These are phyloP conservation scores for Jackrogersella multiformis DNA, from an alignment of 495 filamentous ascomycete species.

Conservation along the genomic window DNA sequence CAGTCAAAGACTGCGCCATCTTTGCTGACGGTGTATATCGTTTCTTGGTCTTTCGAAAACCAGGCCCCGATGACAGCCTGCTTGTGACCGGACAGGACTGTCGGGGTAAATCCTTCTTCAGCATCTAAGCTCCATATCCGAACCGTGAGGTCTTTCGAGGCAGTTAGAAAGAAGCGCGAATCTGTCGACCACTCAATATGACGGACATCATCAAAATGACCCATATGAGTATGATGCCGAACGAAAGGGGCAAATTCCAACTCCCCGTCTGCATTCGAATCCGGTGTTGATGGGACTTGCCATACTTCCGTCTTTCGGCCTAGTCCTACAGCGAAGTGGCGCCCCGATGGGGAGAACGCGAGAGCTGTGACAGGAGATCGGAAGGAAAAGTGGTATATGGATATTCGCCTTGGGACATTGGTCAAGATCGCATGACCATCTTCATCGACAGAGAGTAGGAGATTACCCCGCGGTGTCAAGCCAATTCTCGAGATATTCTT, in stretches of 20 bases:
- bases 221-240: constrained; percentile 81
- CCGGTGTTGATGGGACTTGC: constrained; percentile 91
- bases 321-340: constrained; percentile 85
- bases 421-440: constrained; percentile 93
- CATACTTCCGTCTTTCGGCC: constrained; percentile 90
- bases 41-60: constrained; percentile 92
- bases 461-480: constrained; percentile 85
- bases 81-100: constrained; percentile 86
- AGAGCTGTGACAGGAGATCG: constrained; percentile 82
- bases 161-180: constrained; percentile 90
- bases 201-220: constrained; percentile 86
- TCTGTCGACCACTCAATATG: constrained; percentile 94
- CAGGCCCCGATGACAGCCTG: constrained; percentile 87
- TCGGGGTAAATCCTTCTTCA: constrained; percentile 88
- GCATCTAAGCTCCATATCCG: constrained; percentile 92
- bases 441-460: constrained; percentile 91
- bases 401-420: constrained; percentile 83
- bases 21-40: constrained; percentile 66
- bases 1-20: constrained; percentile 67
- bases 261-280: constrained; percentile 77
- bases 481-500: constrained; percentile 90
- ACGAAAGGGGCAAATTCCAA: constrained; percentile 96
- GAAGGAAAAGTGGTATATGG: constrained; percentile 94
- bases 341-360: constrained; percentile 90
- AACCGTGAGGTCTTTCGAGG: constrained; percentile 90